phyloP scores from a whole-genome alignment of 23 red algal genomes.

The Gracilaria caudata region DNA sequence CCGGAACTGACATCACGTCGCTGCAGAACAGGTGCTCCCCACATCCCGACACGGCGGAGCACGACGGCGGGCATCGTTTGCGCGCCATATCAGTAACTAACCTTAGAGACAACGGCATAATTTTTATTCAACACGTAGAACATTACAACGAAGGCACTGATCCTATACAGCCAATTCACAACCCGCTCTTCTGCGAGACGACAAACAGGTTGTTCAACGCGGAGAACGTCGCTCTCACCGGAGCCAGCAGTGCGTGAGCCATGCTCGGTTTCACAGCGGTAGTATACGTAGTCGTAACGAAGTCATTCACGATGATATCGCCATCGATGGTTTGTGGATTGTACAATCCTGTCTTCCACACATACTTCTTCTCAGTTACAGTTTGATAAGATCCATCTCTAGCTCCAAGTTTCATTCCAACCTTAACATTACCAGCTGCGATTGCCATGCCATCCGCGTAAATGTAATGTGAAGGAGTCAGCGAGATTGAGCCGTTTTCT shows the following conservation, averaged over 20 bases:
- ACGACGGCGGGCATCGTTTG: too few species aligned
- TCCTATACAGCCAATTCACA: neutral
- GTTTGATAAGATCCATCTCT: neutral
- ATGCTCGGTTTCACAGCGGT: neutral
- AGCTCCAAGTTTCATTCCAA: conserved; percentile 4
- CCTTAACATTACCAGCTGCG: neutral
- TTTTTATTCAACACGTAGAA: neutral
- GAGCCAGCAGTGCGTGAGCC: conserved; percentile 16
- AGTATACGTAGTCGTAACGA: conserved; percentile 6
- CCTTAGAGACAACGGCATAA: too few species aligned
- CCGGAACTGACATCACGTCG: neutral
- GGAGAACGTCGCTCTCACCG: neutral
- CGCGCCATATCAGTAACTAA: too few species aligned
- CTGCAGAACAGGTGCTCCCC: too few species aligned
- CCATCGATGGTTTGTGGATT: conserved; percentile 18
- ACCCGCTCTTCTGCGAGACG: neutral
- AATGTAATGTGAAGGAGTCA: conserved; percentile 47
- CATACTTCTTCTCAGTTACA: neutral
- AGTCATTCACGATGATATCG: conserved; percentile 13
- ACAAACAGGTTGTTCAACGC: neutral
- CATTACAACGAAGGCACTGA: neutral
- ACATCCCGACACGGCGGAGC: too few species aligned
- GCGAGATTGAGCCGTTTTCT: neutral
- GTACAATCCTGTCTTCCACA: conserved; percentile 33
- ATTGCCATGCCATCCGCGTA: conserved; percentile 31